Conservation (phyloP, 305 asterid species). For the Stenogyne calaminthoides region DNA sequence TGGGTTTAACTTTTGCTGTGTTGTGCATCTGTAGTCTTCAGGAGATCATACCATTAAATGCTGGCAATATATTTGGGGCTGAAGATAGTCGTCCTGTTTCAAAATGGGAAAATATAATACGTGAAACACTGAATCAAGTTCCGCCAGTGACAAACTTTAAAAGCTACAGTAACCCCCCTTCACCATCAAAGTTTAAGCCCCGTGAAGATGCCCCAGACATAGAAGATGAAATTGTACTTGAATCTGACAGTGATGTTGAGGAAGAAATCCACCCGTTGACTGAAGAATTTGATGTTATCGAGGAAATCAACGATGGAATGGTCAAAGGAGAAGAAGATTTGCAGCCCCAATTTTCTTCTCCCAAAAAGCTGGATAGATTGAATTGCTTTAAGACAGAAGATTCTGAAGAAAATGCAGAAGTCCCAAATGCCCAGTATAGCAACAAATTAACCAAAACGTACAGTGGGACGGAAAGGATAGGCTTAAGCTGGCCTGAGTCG, state of each 20-base stretch:
- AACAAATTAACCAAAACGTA: constrained; percentile 49
- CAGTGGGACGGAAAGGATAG: constrained; percentile 72
- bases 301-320: constrained; percentile 40
- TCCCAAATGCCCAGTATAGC: constrained; percentile 32
- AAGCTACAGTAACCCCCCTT: constrained; percentile 85
- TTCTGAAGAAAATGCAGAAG: constrained; percentile 44
- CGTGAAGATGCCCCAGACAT: constrained; percentile 70
- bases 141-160: constrained; percentile 64
- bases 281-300: constrained; percentile 51
- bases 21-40: constrained; percentile 60
- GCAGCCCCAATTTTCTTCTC: constrained; percentile 52
- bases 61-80: constrained; percentile 91
- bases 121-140: constrained; percentile 69
- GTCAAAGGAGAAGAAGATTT: constrained; percentile 38
- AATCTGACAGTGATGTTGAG: constrained; percentile 76
- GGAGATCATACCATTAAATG: constrained; percentile 90
- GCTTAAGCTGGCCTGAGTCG: constrained; percentile 88
- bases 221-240: constrained; percentile 63
- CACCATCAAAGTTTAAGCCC: constrained; percentile 85
- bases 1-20: not conserved
- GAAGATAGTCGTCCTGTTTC: constrained; percentile 89
- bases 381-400: constrained; percentile 55
- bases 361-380: constrained; percentile 54
- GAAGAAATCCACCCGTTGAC: constrained; percentile 70
- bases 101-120: constrained; percentile 84